Conservation (phyloP, 768 basidiomycete genomes). For the Chiua virens region DNA sequence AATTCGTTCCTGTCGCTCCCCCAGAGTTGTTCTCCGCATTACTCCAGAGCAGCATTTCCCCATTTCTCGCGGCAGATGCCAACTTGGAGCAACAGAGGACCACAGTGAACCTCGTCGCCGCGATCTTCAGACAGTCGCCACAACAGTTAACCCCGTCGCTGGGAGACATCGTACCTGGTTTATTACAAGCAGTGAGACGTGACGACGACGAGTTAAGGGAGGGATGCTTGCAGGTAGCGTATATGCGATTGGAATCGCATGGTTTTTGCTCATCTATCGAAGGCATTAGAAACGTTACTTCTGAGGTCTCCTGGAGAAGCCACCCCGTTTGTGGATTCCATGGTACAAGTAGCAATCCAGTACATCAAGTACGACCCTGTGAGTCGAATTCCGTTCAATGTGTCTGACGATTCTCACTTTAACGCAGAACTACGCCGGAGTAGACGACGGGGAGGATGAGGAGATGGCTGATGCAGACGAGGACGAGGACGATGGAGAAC, state of each 20-base stretch:
- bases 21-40: conserved; percentile 61
- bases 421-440: conserved; percentile 75
- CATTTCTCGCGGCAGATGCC: conserved; percentile 52
- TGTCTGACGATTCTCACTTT: conserved; percentile 5
- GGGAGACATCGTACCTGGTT: conserved; percentile 63
- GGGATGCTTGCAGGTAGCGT: conserved; percentile 66
- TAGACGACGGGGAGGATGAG: conserved; percentile 62
- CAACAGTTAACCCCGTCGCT: conserved; percentile 62
- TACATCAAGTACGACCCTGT: conserved; percentile 95
- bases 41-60: conserved; percentile 57
- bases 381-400: neutral
- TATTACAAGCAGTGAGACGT: conserved; percentile 64
- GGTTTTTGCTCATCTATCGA: conserved; percentile 5
- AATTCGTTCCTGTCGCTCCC: conserved; percentile 75
- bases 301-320: conserved; percentile 83
- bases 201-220: conserved; percentile 87
- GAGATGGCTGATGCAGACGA: conserved; percentile 60
- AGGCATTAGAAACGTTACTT: conserved; percentile 83
- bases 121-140: conserved; percentile 75
- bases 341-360: conserved; percentile 69
- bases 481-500: conserved; percentile 80
- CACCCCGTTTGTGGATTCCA: conserved; percentile 64
- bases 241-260: neutral
- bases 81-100: conserved; percentile 72
- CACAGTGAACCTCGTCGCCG: conserved; percentile 75